Conservation (phyloP, 2,329 filamentous ascomycete species). For the Blastomyces percursus region DNA sequence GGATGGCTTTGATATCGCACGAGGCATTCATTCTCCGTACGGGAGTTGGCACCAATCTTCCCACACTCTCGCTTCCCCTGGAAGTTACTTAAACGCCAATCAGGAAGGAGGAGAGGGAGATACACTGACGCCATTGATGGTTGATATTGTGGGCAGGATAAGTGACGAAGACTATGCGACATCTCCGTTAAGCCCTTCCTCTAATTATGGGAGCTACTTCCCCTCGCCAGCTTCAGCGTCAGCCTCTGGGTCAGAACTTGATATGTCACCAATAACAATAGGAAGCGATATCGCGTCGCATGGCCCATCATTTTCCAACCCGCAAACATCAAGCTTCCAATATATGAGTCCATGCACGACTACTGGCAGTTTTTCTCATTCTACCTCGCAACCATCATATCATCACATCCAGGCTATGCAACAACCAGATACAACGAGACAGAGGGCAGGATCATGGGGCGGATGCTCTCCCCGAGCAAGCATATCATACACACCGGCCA, state of each 20-base stretch:
- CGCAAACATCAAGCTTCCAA: slow-evolving; percentile 7
- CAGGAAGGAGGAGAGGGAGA: slow-evolving; percentile 29
- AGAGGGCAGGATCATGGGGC: slow-evolving; percentile 9
- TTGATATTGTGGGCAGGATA: slow-evolving; percentile 24
- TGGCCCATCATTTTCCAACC: slow-evolving; percentile 20
- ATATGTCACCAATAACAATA: slow-evolving; percentile 19
- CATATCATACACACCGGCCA: slow-evolving; percentile 7
- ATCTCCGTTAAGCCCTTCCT: slow-evolving; percentile 28
- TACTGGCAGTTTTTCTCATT: slow-evolving; percentile 12
- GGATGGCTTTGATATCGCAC: slow-evolving; percentile 50
- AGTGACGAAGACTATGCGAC: slow-evolving; percentile 31
- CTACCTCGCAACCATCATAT: slow-evolving; percentile 4
- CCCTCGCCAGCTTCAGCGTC: slow-evolving; percentile 16
- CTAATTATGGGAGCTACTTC: slow-evolving; percentile 28
- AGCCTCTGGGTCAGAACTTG: slow-evolving; percentile 19
- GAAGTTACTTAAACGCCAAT: slow-evolving; percentile 29
- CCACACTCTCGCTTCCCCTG: slow-evolving; percentile 40
- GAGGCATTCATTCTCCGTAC: slow-evolving; percentile 47
- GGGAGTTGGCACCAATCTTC: slow-evolving; percentile 34
- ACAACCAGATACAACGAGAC: slow-evolving; percentile 6
- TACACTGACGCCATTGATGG: slow-evolving; percentile 23
- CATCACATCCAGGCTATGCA: slow-evolving; percentile 9
- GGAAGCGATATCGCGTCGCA: slow-evolving; percentile 20
- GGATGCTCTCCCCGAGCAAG: slow-evolving; percentile 7
- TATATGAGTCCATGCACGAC: slow-evolving; percentile 8